These are phyloP conservation scores for Umbilicus rupestris DNA, from an alignment of 164 flowering plant genomes.

Conservation along the genomic window DNA sequence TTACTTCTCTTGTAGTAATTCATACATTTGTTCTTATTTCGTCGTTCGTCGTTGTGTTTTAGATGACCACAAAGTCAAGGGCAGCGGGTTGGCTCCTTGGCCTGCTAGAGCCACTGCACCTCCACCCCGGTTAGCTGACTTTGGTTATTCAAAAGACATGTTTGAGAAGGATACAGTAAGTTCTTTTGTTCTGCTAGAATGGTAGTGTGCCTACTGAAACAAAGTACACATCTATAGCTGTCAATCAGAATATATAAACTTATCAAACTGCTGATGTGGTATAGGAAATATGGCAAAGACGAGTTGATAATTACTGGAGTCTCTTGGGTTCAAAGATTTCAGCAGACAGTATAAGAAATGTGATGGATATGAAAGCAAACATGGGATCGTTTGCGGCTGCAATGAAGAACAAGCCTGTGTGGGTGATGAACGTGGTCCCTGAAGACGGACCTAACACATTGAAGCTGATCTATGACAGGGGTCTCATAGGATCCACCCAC, in stretches of 20 bases:
- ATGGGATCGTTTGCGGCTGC: constrained; percentile 48
- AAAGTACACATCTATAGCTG: no score
- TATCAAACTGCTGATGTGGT: constrained; percentile 2
- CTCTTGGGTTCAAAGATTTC: constrained; percentile 29
- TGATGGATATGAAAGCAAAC: constrained; percentile 44
- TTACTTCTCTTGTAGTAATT: not conserved
- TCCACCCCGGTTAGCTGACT: constrained; percentile 40
- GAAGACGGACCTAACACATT: constrained; percentile 42
- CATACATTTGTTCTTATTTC: no score
- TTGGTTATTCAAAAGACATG: constrained; percentile 34
- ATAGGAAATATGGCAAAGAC: constrained; percentile 30
- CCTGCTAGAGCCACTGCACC: constrained; percentile 31
- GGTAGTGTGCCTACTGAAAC: not conserved
- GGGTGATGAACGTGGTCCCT: constrained; percentile 45
- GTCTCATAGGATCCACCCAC: constrained; percentile 31
- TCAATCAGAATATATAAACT: no score
- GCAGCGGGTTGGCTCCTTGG: constrained; percentile 46
- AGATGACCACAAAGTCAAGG: constrained; percentile 28
- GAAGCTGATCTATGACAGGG: constrained; percentile 35
- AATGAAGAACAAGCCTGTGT: constrained; percentile 28
- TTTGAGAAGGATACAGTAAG: constrained; percentile 37
- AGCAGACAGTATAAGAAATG: constrained; percentile 26
- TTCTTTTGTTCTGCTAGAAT: no score
- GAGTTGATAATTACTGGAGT: constrained; percentile 36
- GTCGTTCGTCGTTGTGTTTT: no score